phyloP scores from a whole-genome alignment of 2,329 filamentous ascomycete genomes.

The Venturia effusa region DNA sequence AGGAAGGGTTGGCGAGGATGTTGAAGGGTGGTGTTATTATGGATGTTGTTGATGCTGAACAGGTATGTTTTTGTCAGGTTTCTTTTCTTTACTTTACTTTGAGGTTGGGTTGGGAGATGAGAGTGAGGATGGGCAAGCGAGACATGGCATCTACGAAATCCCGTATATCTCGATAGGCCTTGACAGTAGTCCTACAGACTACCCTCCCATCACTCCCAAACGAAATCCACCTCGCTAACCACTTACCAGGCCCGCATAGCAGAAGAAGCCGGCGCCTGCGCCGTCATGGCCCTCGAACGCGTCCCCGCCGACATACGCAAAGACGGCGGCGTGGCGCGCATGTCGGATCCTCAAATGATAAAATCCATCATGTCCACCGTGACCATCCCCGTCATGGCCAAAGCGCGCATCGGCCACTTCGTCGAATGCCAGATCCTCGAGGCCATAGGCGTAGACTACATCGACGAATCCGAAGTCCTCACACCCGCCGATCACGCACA shows the following conservation, averaged over 20 bases:
- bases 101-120: too few species aligned
- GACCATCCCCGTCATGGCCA: conserved; percentile 98
- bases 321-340: conserved; percentile 87
- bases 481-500: conserved; percentile 84
- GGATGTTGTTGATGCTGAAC: conserved; percentile 90
- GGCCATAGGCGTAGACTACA: conserved; percentile 90
- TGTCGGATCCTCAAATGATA: conserved; percentile 93
- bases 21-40: conserved; percentile 99
- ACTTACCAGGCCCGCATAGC: conserved; percentile 72
- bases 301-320: conserved; percentile 92
- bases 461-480: conserved; percentile 95
- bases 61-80: conserved; percentile 39
- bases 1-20: conserved; percentile 94
- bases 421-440: conserved; percentile 98
- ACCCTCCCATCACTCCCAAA: conserved; percentile 2
- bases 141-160: too few species aligned
- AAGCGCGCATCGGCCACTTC: conserved; percentile 94
- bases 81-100: not conserved
- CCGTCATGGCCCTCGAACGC: conserved; percentile 97
- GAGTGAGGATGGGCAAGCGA: too few species aligned
- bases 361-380: conserved; percentile 89
- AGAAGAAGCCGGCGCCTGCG: conserved; percentile 88
- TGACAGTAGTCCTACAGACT: too few species aligned
- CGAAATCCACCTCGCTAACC: not conserved
- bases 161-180: too few species aligned